phyloP scores from a whole-genome alignment of 495 filamentous ascomycete species.

The Penicillium paxilli region DNA sequence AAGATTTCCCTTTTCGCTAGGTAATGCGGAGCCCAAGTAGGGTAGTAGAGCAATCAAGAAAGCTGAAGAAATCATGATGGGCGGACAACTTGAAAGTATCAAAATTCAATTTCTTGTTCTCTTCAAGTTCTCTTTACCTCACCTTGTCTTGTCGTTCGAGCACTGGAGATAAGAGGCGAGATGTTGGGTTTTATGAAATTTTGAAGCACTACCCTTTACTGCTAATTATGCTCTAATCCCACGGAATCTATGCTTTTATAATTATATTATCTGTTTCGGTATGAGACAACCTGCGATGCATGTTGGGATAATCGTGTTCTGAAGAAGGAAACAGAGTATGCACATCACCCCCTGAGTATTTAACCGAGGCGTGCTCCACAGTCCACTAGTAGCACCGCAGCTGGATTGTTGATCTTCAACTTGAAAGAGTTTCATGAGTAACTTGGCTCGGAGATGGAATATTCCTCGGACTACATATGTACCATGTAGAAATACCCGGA shows the following conservation, averaged over 20 bases:
- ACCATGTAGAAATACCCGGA: neutral
- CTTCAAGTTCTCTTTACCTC: too few relatives aligned
- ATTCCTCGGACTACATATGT: neutral
- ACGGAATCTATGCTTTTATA: neutral
- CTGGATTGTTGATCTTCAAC: neutral
- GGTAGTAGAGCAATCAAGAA: conserved; percentile 7
- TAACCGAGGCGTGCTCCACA: neutral
- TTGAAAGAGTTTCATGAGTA: neutral
- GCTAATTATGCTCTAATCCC: too few relatives aligned
- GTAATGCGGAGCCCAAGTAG: conserved; percentile 18
- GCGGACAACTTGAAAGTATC: too few relatives aligned
- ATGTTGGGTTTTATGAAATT: too few relatives aligned
- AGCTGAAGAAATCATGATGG: neutral
- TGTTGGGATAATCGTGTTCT: neutral
- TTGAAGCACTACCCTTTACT: too few relatives aligned
- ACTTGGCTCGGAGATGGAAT: neutral
- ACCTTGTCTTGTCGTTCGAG: too few relatives aligned
- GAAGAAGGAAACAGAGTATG: neutral
- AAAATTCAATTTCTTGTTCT: too few relatives aligned
- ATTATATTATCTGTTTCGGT: neutral
- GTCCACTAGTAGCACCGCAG: too few relatives aligned
- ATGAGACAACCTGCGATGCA: neutral
- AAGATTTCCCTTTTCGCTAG: neutral
- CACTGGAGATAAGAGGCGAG: too few relatives aligned
- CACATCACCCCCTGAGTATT: neutral